Evolutionary conservation across 1,284 basidiomycete genomes (phyloP).

Genomic region (Vanrija sp.): DNA sequence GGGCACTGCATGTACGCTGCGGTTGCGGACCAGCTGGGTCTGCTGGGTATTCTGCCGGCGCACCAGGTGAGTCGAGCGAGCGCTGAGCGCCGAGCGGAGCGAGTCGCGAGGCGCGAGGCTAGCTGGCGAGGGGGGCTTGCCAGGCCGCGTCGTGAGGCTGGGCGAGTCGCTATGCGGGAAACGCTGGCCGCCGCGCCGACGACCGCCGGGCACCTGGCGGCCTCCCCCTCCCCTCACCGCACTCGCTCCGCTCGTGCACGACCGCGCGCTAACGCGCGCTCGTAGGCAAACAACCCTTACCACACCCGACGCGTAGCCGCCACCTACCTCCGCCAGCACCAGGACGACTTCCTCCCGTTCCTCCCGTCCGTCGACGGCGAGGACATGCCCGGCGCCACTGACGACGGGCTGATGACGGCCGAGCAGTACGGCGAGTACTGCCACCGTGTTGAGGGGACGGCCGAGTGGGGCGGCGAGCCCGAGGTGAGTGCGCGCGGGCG

Average conservation of each 20-base stretch:
- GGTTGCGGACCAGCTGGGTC: conserved; percentile 68
- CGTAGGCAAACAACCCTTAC: conserved; percentile 29
- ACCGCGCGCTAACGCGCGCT: neutral
- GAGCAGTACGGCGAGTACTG: conserved; percentile 75
- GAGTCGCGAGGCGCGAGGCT: too few relatives aligned
- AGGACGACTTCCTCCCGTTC: conserved; percentile 91
- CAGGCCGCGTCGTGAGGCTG: too few relatives aligned
- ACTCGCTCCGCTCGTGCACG: too few relatives aligned
- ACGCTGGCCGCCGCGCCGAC: too few relatives aligned
- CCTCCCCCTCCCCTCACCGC: too few relatives aligned
- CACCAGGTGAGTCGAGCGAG: conserved; percentile 35
- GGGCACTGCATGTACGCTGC: conserved; percentile 94
- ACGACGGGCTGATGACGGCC: conserved; percentile 68
- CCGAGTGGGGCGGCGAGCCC: conserved; percentile 94
- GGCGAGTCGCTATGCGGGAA: too few relatives aligned
- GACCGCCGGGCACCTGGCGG: too few relatives aligned
- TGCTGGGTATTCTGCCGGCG: conserved; percentile 35
- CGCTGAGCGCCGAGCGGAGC: too few relatives aligned
- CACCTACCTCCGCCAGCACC: conserved; percentile 74
- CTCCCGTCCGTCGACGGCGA: conserved; percentile 72
- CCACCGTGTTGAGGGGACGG: conserved; percentile 70
- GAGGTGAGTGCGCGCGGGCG: conserved; percentile 57
- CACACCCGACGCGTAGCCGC: conserved; percentile 67
- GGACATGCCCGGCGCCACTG: conserved; percentile 64
- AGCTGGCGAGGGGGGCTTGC: too few relatives aligned